Evolutionary conservation across 305 asterid species (phyloP), one percentile per base, ranked within the genome.

Genomic region (Rubia tinctorum): DNA sequence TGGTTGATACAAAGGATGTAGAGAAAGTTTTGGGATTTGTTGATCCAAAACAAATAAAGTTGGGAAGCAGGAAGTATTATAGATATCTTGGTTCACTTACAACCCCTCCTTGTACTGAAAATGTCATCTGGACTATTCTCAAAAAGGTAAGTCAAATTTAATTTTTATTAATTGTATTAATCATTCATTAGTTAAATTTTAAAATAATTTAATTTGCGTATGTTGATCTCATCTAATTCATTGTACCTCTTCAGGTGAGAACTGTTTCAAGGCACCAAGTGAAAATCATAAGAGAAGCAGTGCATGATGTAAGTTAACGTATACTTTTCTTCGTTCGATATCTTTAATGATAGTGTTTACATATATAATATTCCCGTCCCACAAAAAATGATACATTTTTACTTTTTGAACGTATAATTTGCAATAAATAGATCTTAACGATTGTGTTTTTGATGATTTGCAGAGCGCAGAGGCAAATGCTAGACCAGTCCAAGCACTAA

Each of bases 51-150:
- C 17, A 47, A 0, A 69, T 91, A 5, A 77, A 87, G 37, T 74
- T 89, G 2, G 92, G 91, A 51, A 83, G 91, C 73, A 76, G 90
- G 67, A 86, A 86, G 71, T 88, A 91, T 75, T 91, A 87, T 44
- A 83, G 96, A 44, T 89, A 87, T 68, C 74, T 86, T 58, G 95
- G 96, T 8, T 91, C 96, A 0, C 92, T 89, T 61, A 91, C 95
- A 0, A 60, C 74, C 47, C 97, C 97, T 74, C 95, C 97, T 34
- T 91, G 97, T 74, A 82, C 89, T 30, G 88, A 86, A 75, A 77
- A 85, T 70, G 82, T 89, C 42, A 45, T 73, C 4, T 91, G 96
- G 97, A 83, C 94, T 13, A 84, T 91, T 37, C 67, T 84, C 1
- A 81, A 71, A 77, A 88, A 84, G 91, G 91, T 89, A 77, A 15